Evolutionary conservation across 257 asterid species (phyloP).

Genomic region (Jacaranda copaia): DNA sequence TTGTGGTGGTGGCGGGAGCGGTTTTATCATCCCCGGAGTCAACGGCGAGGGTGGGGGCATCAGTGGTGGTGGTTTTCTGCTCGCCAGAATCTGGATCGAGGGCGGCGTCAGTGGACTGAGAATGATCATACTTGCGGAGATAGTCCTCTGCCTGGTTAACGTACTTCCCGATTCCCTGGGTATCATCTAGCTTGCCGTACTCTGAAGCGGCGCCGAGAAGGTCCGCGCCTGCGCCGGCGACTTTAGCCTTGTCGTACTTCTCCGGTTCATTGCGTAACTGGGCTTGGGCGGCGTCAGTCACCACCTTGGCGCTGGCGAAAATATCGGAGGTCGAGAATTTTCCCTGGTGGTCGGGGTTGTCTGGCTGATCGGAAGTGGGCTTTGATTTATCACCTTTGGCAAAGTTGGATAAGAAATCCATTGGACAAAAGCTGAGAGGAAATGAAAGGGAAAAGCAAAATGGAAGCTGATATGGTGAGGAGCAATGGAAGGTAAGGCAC

Average conservation of each 20-base stretch:
- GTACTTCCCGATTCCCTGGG: constrained; percentile 60
- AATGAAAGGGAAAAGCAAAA: background rate
- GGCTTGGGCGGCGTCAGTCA: constrained; percentile 62
- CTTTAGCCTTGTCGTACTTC: constrained; percentile 48
- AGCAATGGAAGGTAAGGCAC: background rate
- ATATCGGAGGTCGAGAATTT: constrained; percentile 44
- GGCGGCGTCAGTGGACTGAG: constrained; percentile 21
- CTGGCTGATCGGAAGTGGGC: constrained; percentile 37
- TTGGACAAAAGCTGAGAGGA: background rate
- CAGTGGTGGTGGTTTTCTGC: constrained; percentile 20
- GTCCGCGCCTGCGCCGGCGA: constrained; percentile 59
- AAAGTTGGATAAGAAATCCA: constrained; percentile 48
- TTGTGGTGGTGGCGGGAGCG: constrained; percentile 10
- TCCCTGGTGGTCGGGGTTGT: constrained; percentile 29
- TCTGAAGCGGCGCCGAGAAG: constrained; percentile 49
- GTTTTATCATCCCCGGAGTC: background rate
- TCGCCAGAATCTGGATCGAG: constrained; percentile 26
- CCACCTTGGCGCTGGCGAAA: constrained; percentile 51
- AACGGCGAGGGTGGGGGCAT: background rate
- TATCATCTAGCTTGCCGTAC: constrained; percentile 59
- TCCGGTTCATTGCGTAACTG: constrained; percentile 45
- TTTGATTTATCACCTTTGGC: constrained; percentile 40
- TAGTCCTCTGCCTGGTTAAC: constrained; percentile 66
- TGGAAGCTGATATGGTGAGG: background rate
- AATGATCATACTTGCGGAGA: constrained; percentile 47